These are phyloP conservation scores for Elaeis guineensis DNA, from an alignment of 176 grass and related monocot species.

Conservation along the genomic window DNA sequence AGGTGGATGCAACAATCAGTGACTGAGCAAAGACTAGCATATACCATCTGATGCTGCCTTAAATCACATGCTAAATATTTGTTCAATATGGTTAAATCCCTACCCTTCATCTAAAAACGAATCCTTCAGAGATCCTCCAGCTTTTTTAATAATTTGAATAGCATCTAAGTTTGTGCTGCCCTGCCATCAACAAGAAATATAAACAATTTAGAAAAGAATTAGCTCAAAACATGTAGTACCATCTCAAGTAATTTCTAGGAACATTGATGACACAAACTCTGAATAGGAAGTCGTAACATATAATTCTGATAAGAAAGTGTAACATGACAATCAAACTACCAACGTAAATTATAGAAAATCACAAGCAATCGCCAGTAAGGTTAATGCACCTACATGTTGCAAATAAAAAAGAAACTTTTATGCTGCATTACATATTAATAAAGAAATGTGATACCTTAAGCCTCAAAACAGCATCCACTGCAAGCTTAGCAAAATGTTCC, in stretches of 20 bases:
- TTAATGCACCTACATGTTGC: no score
- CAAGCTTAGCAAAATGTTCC: slow-evolving; percentile 94
- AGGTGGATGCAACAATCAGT: no score
- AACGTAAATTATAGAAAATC: no score
- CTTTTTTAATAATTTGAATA: slow-evolving; percentile 97
- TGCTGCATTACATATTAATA: background rate
- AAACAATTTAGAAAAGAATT: no score
- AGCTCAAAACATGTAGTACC: no score
- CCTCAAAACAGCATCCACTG: slow-evolving; percentile 91
- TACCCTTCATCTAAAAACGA: slow-evolving; percentile 99
- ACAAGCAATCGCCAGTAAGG: no score
- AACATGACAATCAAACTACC: no score
- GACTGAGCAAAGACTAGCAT: background rate
- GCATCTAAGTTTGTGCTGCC: slow-evolving; percentile 92
- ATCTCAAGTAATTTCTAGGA: no score
- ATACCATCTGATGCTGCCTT: background rate
- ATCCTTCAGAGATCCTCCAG: slow-evolving; percentile 96
- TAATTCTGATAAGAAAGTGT: no score
- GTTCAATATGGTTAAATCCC: background rate
- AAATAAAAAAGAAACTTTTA: no score
- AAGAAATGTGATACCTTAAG: slow-evolving; percentile 54
- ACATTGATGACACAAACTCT: no score
- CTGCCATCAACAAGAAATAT: slow-evolving; percentile 30
- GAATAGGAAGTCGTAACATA: no score
- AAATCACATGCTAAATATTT: background rate